Evolutionary conservation across 2,329 filamentous ascomycete genomes (phyloP).

Genomic region (Nakataea oryzae): DNA sequence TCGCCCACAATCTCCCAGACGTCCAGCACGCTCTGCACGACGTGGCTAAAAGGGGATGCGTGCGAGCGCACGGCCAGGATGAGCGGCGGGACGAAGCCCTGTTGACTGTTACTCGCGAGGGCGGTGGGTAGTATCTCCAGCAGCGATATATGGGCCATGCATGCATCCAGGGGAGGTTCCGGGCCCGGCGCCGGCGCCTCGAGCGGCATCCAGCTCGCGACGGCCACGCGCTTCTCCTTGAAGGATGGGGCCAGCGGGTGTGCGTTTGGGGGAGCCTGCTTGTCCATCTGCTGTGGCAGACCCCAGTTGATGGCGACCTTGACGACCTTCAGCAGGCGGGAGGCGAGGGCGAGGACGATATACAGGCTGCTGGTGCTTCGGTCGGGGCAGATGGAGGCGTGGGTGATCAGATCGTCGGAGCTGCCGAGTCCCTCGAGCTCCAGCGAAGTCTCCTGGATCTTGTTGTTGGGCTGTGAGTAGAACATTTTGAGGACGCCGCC

Average conservation of each 20-base stretch:
- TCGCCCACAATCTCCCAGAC: conserved; percentile 72
- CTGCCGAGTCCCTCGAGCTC: conserved; percentile 65
- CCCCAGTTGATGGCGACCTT: conserved; percentile 69
- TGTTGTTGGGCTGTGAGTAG: conserved; percentile 63
- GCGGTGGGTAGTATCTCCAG: conserved; percentile 63
- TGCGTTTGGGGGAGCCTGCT: conserved; percentile 34
- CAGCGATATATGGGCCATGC: conserved; percentile 58
- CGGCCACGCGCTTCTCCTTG: conserved; percentile 43
- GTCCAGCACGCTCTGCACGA: conserved; percentile 62
- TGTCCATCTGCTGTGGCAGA: conserved; percentile 40
- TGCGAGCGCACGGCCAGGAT: conserved; percentile 66
- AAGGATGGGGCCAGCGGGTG: conserved; percentile 40
- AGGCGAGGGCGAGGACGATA: conserved; percentile 57
- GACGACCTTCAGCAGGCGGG: conserved; percentile 64
- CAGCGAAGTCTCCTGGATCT: conserved; percentile 61
- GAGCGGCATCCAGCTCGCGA: conserved; percentile 45
- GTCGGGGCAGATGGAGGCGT: conserved; percentile 66
- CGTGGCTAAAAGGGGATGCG: conserved; percentile 22
- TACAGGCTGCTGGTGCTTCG: conserved; percentile 52
- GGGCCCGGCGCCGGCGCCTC: conserved; percentile 18
- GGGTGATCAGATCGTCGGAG: conserved; percentile 67
- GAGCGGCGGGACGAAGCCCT: conserved; percentile 45
- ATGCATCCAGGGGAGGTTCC: conserved; percentile 33
- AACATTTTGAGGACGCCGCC: conserved; percentile 65
- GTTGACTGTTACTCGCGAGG: conserved; percentile 42